Conservation (phyloP, 768 basidiomycete species). For the Rubroboletus satanas region DNA sequence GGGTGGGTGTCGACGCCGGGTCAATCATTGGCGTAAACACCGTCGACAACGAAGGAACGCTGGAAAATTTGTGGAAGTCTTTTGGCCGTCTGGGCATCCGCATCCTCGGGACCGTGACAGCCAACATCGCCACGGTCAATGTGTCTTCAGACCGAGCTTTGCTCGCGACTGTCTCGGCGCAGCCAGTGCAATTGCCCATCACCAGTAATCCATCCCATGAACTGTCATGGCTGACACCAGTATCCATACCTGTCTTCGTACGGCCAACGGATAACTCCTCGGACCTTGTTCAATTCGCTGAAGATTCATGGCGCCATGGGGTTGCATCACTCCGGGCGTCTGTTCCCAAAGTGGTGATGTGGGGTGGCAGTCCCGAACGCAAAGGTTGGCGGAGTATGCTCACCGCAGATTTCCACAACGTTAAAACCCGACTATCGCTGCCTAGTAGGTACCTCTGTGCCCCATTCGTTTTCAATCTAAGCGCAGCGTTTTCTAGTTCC, state of each 20-base stretch:
- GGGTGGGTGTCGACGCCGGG: constrained; percentile 68
- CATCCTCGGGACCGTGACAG: constrained; percentile 51
- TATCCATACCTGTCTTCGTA: constrained; percentile 50
- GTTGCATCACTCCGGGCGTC: constrained; percentile 42
- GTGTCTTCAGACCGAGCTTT: constrained; percentile 41
- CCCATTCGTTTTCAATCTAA: not conserved
- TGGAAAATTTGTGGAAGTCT: constrained; percentile 56
- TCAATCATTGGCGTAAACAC: constrained; percentile 52
- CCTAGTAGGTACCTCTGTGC: constrained; percentile 43
- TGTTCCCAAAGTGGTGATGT: constrained; percentile 42
- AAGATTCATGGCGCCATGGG: constrained; percentile 57
- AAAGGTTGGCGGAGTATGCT: constrained; percentile 45
- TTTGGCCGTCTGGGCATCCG: constrained; percentile 67
- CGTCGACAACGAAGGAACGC: constrained; percentile 40
- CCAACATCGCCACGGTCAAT: constrained; percentile 49
- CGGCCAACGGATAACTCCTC: constrained; percentile 51
- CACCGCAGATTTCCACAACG: constrained; percentile 39
- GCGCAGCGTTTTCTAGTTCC: constrained; percentile 46
- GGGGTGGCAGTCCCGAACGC: constrained; percentile 45
- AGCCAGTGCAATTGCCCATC: constrained; percentile 57
- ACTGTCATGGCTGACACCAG: constrained; percentile 52
- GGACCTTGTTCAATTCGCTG: constrained; percentile 46
- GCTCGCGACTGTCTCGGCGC: constrained; percentile 46
- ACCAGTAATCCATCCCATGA: constrained; percentile 34
- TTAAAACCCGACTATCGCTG: constrained; percentile 46